phyloP scores from a whole-genome alignment of 2,329 filamentous ascomycete species.

The Penicillium corylophilum region DNA sequence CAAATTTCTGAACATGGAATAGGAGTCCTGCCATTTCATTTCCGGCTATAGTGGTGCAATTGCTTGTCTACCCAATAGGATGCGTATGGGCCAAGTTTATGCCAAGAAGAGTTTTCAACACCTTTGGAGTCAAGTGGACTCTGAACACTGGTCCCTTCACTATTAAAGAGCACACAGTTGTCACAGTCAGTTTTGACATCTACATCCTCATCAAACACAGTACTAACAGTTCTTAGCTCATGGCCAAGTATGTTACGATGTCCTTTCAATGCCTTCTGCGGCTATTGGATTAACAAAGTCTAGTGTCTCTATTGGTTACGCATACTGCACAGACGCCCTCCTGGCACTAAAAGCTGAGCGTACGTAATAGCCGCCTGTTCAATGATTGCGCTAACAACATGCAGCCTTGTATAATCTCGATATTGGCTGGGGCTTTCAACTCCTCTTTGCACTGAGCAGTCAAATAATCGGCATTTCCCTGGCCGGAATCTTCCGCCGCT shows the following conservation, averaged over 20 bases:
- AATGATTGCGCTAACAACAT: not conserved
- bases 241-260: slow-evolving; percentile 15
- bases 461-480: slow-evolving; percentile 63
- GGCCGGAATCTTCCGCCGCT: slow-evolving; percentile 63
- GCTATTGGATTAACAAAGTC: not conserved
- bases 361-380: not conserved
- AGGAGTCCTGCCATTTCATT: slow-evolving; percentile 52
- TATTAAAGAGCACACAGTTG: slow-evolving; percentile 42
- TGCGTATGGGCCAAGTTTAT: slow-evolving; percentile 34
- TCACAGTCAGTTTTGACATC: slow-evolving; percentile 40
- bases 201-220: not conserved
- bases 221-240: slow-evolving; percentile 8
- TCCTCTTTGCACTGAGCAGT: slow-evolving; percentile 28
- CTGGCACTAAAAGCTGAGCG: slow-evolving; percentile 25
- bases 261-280: no score
- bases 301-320: slow-evolving; percentile 28
- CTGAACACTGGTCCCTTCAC: slow-evolving; percentile 41
- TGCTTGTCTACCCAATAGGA: slow-evolving; percentile 55
- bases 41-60: slow-evolving; percentile 58
- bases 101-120: slow-evolving; percentile 32
- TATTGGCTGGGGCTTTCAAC: slow-evolving; percentile 26
- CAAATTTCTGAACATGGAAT: not conserved
- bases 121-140: slow-evolving; percentile 33
- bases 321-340: slow-evolving; percentile 28
- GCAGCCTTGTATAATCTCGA: slow-evolving; percentile 24